Evolutionary conservation across 495 filamentous ascomycete species (phyloP).

Genomic region (Astrothelium subdiscretum): DNA sequence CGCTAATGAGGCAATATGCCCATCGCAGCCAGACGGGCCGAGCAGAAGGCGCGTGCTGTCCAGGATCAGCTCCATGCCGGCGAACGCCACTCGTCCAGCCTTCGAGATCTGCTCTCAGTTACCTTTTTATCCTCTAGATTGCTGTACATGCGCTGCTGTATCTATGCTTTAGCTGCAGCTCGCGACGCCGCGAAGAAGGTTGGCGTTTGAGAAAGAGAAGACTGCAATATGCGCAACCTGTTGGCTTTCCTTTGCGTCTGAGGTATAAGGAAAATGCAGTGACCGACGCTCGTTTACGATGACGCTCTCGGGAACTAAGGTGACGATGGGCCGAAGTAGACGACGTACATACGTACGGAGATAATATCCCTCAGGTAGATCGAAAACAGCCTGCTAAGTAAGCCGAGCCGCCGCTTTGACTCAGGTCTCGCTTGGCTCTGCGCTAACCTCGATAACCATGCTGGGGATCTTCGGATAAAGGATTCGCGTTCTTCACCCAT

Average conservation of each 20-base stretch:
- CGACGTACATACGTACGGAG: too few relatives aligned
- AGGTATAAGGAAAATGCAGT: background rate
- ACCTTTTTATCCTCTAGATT: background rate
- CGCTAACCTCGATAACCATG: background rate
- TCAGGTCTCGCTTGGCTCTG: background rate
- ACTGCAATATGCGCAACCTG: background rate
- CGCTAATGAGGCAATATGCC: slow-evolving; percentile 1
- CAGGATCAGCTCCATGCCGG: background rate
- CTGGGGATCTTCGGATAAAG: slow-evolving; percentile 1
- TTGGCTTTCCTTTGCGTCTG: background rate
- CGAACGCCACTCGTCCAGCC: background rate
- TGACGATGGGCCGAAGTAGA: too few relatives aligned
- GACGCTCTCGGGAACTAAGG: too few relatives aligned
- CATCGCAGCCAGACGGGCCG: slow-evolving; percentile 1
- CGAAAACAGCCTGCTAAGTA: too few relatives aligned
- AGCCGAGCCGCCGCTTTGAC: background rate
- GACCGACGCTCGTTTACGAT: too few relatives aligned
- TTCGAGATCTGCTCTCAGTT: background rate
- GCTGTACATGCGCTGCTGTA: background rate
- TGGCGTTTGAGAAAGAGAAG: background rate
- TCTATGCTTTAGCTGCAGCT: background rate
- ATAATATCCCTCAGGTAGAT: too few relatives aligned
- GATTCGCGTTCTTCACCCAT: background rate
- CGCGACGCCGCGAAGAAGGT: background rate
- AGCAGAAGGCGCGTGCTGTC: slow-evolving; percentile 1